phyloP scores from a whole-genome alignment of 2,329 filamentous ascomycete genomes.

The Ophiobolus disseminans region DNA sequence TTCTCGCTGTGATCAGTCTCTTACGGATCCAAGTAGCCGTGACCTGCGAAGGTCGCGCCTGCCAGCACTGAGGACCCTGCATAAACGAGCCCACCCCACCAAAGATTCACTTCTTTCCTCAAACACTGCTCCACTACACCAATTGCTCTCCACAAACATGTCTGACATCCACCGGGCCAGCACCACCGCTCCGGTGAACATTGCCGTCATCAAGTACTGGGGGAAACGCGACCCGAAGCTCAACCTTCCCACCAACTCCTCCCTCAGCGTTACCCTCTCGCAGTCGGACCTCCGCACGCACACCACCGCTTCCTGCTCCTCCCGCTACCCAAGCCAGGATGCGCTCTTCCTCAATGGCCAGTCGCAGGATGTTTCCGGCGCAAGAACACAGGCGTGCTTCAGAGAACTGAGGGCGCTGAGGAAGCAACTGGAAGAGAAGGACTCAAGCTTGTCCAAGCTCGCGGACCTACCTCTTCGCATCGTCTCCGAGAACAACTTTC shows the following conservation, averaged over 20 bases:
- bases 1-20: too few relatives aligned
- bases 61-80: slow-evolving; percentile 29
- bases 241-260: slow-evolving; percentile 97
- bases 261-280: slow-evolving; percentile 93
- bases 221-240: slow-evolving; percentile 93
- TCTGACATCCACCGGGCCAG: slow-evolving; percentile 81
- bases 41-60: too few relatives aligned
- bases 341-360: slow-evolving; percentile 87
- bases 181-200: slow-evolving; percentile 97
- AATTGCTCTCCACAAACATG: slow-evolving; percentile 39
- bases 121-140: slow-evolving; percentile 6
- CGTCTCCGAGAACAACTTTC: slow-evolving; percentile 98
- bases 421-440: slow-evolving; percentile 72
- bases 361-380: slow-evolving; percentile 81
- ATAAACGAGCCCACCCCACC: slow-evolving; percentile 38
- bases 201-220: slow-evolving; percentile 99
- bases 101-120: slow-evolving; percentile 16
- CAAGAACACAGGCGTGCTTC: slow-evolving; percentile 94
- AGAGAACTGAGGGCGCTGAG: slow-evolving; percentile 82
- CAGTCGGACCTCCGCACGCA: slow-evolving; percentile 93
- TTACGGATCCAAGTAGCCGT: too few relatives aligned
- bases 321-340: slow-evolving; percentile 67
- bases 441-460: slow-evolving; percentile 81
- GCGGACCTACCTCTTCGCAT: slow-evolving; percentile 79
- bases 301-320: slow-evolving; percentile 91